Percentiles rank a stretch among this genome's conserved stretches.
phyloP scores from a whole-genome alignment of 2,329 filamentous ascomycete genomes.

The Fusarium chuoi region DNA sequence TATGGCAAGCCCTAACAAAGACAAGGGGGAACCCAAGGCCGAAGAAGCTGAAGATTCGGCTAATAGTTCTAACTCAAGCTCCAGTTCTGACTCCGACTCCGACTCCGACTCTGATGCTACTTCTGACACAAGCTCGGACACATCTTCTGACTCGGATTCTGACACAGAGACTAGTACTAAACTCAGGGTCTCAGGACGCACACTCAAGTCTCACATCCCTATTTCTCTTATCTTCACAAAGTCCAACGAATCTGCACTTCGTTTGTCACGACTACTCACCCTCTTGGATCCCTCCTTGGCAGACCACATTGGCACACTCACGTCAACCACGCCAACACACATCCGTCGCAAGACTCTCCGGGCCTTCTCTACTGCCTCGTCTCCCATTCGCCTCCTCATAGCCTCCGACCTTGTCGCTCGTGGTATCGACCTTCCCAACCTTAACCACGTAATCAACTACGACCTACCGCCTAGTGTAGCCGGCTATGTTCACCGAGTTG shows the following conservation, averaged over 20 bases:
- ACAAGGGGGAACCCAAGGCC: slow-evolving; percentile 18
- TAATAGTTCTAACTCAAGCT: slow-evolving; percentile 37
- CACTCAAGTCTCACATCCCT: slow-evolving; percentile 47
- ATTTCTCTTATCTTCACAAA: slow-evolving; percentile 86
- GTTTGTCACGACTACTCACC: slow-evolving; percentile 81
- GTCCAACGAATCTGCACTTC: slow-evolving; percentile 87
- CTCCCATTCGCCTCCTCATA: slow-evolving; percentile 78
- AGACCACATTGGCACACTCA: slow-evolving; percentile 73
- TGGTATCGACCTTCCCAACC: slow-evolving; percentile 82
- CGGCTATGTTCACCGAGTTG: slow-evolving; percentile 91
- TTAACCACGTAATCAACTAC: slow-evolving; percentile 93
- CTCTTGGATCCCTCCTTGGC: slow-evolving; percentile 71
- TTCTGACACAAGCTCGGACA: slow-evolving; percentile 39
- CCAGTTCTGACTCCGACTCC: slow-evolving; percentile 48
- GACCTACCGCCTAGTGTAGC: slow-evolving; percentile 85
- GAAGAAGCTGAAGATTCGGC: slow-evolving; percentile 52
- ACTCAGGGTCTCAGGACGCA: slow-evolving; percentile 16
- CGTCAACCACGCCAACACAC: slow-evolving; percentile 80
- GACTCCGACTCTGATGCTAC: slow-evolving; percentile 47
- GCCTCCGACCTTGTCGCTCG: slow-evolving; percentile 94
- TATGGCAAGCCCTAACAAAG: slow-evolving; percentile 25
- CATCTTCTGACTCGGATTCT: slow-evolving; percentile 44
- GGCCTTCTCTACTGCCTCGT: slow-evolving; percentile 74
- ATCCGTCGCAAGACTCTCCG: slow-evolving; percentile 73
- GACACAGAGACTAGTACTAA: slow-evolving; percentile 45